Percentiles rank a stretch among this genome's conserved stretches.
phyloP scores from a whole-genome alignment of 306 rosid genomes.

The Cucumis cinereus region DNA sequence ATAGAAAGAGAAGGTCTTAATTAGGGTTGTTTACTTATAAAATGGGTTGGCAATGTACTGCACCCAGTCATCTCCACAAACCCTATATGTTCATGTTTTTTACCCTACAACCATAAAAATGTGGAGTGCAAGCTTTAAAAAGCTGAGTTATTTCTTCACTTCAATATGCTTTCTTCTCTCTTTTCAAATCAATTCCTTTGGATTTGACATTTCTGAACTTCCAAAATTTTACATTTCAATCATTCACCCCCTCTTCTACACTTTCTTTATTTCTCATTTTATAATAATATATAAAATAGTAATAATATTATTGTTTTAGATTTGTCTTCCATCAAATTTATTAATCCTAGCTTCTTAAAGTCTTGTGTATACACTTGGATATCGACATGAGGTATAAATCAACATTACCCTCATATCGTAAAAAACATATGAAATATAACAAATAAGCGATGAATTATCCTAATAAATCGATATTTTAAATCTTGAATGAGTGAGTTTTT shows the following conservation, averaged over 20 bases:
- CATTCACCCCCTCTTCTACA: not conserved
- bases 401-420: too few species aligned
- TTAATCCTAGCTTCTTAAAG: not conserved
- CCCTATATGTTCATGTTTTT: not conserved
- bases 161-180: not conserved
- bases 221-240: not conserved
- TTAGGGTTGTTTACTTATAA: too few species aligned
- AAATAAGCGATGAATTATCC: too few species aligned
- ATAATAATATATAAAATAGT: too few species aligned
- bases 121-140: slow-evolving; percentile 6
- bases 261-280: not conserved
- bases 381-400: not conserved
- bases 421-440: not conserved
- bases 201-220: slow-evolving; percentile 5
- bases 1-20: too few species aligned
- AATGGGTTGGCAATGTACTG: not conserved
- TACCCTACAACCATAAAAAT: not conserved
- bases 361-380: not conserved
- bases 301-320: not conserved
- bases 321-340: not conserved
- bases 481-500: not conserved
- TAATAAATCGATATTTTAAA: too few species aligned
- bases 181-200: not conserved
- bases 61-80: too few species aligned
- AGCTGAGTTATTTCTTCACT: not conserved